phyloP scores from a whole-genome alignment of 352 stramenopile genomes.

The Halophytophthora polymorphica region DNA sequence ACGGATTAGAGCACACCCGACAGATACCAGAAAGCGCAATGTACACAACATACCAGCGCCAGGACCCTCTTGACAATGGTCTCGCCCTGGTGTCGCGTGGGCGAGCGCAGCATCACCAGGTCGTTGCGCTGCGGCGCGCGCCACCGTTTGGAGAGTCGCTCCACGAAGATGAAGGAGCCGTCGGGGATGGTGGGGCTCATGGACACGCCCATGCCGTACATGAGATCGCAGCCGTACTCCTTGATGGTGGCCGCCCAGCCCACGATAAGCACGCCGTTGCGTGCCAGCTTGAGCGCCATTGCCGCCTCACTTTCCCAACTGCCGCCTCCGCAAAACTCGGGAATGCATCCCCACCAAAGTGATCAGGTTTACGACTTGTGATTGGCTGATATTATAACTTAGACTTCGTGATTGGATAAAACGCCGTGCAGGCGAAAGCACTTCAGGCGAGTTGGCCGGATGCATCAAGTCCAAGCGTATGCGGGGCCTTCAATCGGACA shows the following conservation, averaged over 20 bases:
- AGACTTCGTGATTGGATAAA: background rate
- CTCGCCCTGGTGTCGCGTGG: conserved; percentile 62
- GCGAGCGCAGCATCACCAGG: conserved; percentile 80
- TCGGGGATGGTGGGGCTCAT: conserved; percentile 82
- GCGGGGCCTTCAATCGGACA: no score
- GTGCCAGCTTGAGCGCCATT: conserved; percentile 21
- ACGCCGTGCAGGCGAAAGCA: no score
- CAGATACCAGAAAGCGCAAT: background rate
- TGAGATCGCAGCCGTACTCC: conserved; percentile 68
- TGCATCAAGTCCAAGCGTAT: no score
- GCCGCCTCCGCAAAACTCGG: no score
- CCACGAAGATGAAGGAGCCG: conserved; percentile 81
- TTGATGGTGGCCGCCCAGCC: conserved; percentile 64
- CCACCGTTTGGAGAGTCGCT: conserved; percentile 71
- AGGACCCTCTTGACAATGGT: conserved; percentile 88
- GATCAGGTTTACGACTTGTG: background rate
- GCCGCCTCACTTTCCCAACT: background rate
- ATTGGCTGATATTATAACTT: conserved; percentile 1
- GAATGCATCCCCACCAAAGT: background rate
- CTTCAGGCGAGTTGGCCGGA: no score
- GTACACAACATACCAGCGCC: conserved; percentile 44
- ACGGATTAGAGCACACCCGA: background rate
- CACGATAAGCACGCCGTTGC: conserved; percentile 55
- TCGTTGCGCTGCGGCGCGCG: conserved; percentile 66
- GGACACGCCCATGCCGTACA: conserved; percentile 81